phyloP scores from a whole-genome alignment of 1,139 yeast species.

The Candida glucosophila region DNA sequence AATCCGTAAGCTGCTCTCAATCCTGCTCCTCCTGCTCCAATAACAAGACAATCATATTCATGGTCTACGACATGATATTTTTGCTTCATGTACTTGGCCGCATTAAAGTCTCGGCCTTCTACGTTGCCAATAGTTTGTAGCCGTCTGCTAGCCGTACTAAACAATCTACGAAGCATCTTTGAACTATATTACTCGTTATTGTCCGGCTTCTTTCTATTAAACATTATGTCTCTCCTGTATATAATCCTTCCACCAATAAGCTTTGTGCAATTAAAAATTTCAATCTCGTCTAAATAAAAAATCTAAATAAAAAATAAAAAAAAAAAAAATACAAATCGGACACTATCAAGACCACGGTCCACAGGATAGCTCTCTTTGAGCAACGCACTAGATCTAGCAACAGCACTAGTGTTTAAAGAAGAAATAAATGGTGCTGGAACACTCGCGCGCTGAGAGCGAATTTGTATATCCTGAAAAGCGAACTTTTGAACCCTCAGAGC shows the following conservation, averaged over 20 bases:
- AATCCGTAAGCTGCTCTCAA: slow-evolving; percentile 96
- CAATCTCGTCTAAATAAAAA: not conserved
- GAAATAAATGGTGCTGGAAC: no score
- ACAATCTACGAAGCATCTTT: slow-evolving; percentile 15
- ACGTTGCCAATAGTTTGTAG: slow-evolving; percentile 14
- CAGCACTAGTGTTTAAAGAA: no score
- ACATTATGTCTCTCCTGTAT: not conserved
- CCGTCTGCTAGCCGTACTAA: slow-evolving; percentile 10
- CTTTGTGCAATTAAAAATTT: not conserved
- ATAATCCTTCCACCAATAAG: no score
- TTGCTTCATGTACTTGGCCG: slow-evolving; percentile 49
- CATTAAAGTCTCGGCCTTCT: slow-evolving; percentile 43
- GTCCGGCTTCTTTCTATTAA: not conserved
- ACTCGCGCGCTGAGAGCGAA: no score
- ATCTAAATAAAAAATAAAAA: slow-evolving; percentile 8
- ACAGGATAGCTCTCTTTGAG: no score
- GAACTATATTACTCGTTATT: no score
- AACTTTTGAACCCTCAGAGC: no score
- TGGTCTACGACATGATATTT: slow-evolving; percentile 92
- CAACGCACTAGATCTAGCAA: no score
- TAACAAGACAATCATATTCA: slow-evolving; percentile 95
- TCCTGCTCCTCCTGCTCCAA: slow-evolving; percentile 99
- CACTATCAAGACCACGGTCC: no score
- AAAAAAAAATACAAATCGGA: slow-evolving; percentile 2
- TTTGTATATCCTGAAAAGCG: no score